phyloP scores from a whole-genome alignment of 306 rosid species.

The Cicer yamashitae region DNA sequence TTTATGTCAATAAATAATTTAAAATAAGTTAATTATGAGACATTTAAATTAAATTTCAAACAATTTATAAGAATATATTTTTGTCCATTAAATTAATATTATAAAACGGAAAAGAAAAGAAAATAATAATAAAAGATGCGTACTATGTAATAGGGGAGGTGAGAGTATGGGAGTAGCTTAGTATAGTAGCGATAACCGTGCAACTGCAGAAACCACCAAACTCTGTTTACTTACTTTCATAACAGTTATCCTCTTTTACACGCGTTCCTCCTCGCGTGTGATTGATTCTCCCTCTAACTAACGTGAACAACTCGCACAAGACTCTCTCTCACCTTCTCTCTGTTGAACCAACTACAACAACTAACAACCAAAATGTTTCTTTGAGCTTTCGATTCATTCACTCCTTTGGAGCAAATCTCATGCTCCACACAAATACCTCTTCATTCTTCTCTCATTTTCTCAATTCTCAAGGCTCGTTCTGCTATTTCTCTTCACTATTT shows the following conservation, averaged over 20 bases:
- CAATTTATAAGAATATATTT: no score
- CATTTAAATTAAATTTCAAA: no score
- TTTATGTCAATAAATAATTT: no score
- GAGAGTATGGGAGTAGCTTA: no score
- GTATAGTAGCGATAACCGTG: background rate
- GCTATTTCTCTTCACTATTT: conserved; percentile 44
- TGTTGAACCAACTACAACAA: conserved; percentile 47
- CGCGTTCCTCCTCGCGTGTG: conserved; percentile 57
- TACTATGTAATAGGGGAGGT: no score
- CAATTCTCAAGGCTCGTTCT: conserved; percentile 48
- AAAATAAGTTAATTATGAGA: no score
- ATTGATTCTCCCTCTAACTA: background rate
- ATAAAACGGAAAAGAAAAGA: no score
- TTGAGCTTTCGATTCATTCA: conserved; percentile 56
- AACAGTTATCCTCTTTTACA: background rate
- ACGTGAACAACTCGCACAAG: conserved; percentile 62
- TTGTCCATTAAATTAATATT: no score
- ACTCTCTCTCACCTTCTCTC: conserved; percentile 39
- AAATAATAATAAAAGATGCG: no score
- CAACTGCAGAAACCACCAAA: conserved; percentile 34
- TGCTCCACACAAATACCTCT: conserved; percentile 58
- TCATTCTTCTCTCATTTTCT: conserved; percentile 56
- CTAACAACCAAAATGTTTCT: conserved; percentile 57
- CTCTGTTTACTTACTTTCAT: conserved; percentile 30
- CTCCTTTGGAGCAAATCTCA: conserved; percentile 49